phyloP scores from a whole-genome alignment of 495 filamentous ascomycete species.

The Filosporella fistucella region DNA sequence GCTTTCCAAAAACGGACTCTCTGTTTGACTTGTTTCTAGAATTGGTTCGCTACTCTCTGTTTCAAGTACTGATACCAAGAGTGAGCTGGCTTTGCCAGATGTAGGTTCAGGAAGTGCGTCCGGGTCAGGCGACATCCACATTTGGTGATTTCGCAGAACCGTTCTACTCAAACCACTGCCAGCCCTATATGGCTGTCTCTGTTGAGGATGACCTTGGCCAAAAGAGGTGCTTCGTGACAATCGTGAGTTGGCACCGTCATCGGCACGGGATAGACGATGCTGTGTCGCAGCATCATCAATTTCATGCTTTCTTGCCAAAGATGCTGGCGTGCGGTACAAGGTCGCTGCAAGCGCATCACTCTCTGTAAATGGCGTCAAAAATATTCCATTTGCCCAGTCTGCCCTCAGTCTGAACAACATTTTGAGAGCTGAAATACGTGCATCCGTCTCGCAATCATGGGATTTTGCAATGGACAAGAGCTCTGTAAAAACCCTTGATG shows the following conservation, averaged over 20 bases:
- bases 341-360: conserved; percentile 65
- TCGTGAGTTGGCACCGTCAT: conserved; percentile 26
- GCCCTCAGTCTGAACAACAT: conserved; percentile 80
- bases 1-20: conserved; percentile 12
- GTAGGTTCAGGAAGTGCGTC: conserved; percentile 44
- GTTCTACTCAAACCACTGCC: conserved; percentile 32
- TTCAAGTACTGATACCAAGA: conserved; percentile 30
- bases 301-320: conserved; percentile 42
- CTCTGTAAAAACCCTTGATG: conserved; percentile 43
- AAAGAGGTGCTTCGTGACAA: conserved; percentile 42
- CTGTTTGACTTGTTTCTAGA: neutral
- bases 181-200: conserved; percentile 24
- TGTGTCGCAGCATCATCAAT: conserved; percentile 41
- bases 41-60: neutral
- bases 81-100: conserved; percentile 35
- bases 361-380: conserved; percentile 60
- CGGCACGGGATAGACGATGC: conserved; percentile 30
- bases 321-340: conserved; percentile 61
- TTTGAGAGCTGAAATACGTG: conserved; percentile 77
- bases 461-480: conserved; percentile 56
- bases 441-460: conserved; percentile 52
- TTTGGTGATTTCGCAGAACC: conserved; percentile 33
- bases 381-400: conserved; percentile 69
- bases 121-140: conserved; percentile 48
- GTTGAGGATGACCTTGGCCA: conserved; percentile 34